Percentiles rank a stretch among this genome's conserved stretches.
Evolutionary conservation across 371 early-diverging fungal species (phyloP).

Genomic region (Actinomortierella wolfii): DNA sequence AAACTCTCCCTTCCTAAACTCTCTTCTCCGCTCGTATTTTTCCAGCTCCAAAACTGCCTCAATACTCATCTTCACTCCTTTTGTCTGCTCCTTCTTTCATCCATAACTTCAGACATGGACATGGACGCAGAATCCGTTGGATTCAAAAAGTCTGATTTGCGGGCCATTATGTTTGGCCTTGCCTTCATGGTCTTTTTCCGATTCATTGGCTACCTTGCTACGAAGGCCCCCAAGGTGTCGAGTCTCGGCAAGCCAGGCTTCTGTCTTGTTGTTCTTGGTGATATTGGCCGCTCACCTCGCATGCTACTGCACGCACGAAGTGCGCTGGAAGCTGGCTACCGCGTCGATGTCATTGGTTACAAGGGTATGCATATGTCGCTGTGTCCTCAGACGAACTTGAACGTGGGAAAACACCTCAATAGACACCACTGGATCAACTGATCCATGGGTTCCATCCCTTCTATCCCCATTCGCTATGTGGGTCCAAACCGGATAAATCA

Average conservation of each 20-base stretch:
- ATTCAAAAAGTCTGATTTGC: slow-evolving; percentile 35
- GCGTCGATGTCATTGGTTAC: slow-evolving; percentile 88
- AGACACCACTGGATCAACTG: slow-evolving; percentile 2
- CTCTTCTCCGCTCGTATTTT: background rate
- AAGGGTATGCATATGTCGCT: slow-evolving; percentile 49
- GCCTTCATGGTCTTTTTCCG: slow-evolving; percentile 47
- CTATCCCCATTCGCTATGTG: background rate
- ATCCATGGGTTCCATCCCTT: slow-evolving; percentile 3
- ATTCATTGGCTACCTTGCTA: slow-evolving; percentile 31
- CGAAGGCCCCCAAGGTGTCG: slow-evolving; percentile 21
- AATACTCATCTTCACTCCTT: background rate
- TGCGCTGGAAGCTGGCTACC: slow-evolving; percentile 63
- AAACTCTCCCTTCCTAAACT: background rate
- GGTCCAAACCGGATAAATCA: slow-evolving; percentile 1
- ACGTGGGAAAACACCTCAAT: too few species aligned
- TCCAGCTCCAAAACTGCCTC: background rate
- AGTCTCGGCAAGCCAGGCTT: slow-evolving; percentile 23
- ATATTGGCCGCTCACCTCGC: slow-evolving; percentile 94
- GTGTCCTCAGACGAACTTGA: too few species aligned
- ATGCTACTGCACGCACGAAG: slow-evolving; percentile 93
- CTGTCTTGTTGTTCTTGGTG: slow-evolving; percentile 84
- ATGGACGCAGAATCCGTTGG: slow-evolving; percentile 31
- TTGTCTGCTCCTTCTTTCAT: background rate
- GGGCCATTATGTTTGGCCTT: slow-evolving; percentile 41
- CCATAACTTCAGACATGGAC: slow-evolving; percentile 8